Percentiles rank a stretch among this genome's conserved stretches.
Conservation (phyloP, 2,329 filamentous ascomycete species). For the Thermochaetoides dissita region DNA sequence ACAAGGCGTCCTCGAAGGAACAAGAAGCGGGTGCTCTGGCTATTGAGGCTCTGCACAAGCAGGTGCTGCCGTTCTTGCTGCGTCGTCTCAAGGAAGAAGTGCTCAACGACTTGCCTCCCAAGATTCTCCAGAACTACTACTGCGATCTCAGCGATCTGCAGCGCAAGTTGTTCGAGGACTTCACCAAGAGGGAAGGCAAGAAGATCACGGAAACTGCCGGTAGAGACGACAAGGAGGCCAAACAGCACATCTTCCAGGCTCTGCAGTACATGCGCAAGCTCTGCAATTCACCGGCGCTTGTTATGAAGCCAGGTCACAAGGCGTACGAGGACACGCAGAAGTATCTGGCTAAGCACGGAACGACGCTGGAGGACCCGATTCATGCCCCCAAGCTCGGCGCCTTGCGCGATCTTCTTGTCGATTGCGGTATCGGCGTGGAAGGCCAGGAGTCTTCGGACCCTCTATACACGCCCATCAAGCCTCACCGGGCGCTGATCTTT, state of each 20-base stretch:
- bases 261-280: slow-evolving; percentile 99
- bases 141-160: slow-evolving; percentile 94
- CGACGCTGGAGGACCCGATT: slow-evolving; percentile 65
- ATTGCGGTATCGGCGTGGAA: slow-evolving; percentile 86
- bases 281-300: slow-evolving; percentile 91
- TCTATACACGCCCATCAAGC: slow-evolving; percentile 72
- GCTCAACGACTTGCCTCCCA: slow-evolving; percentile 85
- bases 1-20: slow-evolving; percentile 95
- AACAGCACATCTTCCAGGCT: slow-evolving; percentile 98
- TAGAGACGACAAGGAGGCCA: slow-evolving; percentile 77
- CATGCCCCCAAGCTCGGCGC: slow-evolving; percentile 91
- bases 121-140: slow-evolving; percentile 99
- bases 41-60: slow-evolving; percentile 96
- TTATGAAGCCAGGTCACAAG: slow-evolving; percentile 87
- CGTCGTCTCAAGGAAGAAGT: slow-evolving; percentile 96
- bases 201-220: slow-evolving; percentile 73
- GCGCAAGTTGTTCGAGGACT: slow-evolving; percentile 90
- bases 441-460: slow-evolving; percentile 45
- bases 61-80: slow-evolving; percentile 89
- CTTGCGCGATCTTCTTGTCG: slow-evolving; percentile 83
- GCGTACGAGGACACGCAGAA: slow-evolving; percentile 80
- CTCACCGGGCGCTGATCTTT: slow-evolving; percentile 90
- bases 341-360: slow-evolving; percentile 64
- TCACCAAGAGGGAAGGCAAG: slow-evolving; percentile 84
- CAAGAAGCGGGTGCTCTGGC: slow-evolving; percentile 93